Conservation (phyloP, 2,329 filamentous ascomycete genomes). For the Periconia macrospinosa region DNA sequence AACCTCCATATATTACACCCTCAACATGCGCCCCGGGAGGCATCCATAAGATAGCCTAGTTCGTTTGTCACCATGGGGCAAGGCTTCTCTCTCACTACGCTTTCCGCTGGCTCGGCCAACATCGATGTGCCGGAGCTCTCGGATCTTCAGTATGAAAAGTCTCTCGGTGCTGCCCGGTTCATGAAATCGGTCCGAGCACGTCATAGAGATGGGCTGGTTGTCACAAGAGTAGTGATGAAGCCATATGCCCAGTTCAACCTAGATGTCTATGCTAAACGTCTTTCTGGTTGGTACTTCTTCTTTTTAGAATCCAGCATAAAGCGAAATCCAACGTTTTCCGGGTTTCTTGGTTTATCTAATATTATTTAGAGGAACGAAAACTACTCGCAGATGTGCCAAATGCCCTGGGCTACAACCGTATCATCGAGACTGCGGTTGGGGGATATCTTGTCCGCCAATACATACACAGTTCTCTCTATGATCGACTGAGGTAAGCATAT, state of each 20-base stretch:
- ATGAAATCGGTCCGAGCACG: conserved; percentile 95
- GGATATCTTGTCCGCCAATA: conserved; percentile 94
- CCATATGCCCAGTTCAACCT: conserved; percentile 82
- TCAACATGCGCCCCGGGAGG: conserved; percentile 32
- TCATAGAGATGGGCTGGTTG: conserved; percentile 85
- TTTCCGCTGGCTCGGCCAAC: conserved; percentile 86
- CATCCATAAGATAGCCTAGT: conserved; percentile 21
- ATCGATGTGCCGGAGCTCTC: conserved; percentile 92
- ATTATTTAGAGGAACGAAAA: conserved; percentile 67
- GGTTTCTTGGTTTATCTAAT: background rate
- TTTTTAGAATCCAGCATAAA: background rate
- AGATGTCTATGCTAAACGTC: conserved; percentile 73
- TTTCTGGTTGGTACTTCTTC: conserved; percentile 45
- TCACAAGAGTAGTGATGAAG: conserved; percentile 95
- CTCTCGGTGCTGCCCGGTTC: conserved; percentile 87
- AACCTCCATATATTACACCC: background rate
- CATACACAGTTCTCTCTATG: conserved; percentile 94
- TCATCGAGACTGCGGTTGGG: conserved; percentile 87
- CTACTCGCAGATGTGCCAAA: conserved; percentile 83
- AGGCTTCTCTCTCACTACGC: conserved; percentile 90
- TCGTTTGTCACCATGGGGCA: conserved; percentile 72
- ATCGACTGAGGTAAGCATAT: conserved; percentile 68
- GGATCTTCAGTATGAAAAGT: conserved; percentile 89
- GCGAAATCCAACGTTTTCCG: no score
- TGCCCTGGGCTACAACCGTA: conserved; percentile 83